These are phyloP conservation scores for Sclerotinia borealis DNA, from an alignment of 2,329 filamentous ascomycete genomes.

Conservation along the genomic window DNA sequence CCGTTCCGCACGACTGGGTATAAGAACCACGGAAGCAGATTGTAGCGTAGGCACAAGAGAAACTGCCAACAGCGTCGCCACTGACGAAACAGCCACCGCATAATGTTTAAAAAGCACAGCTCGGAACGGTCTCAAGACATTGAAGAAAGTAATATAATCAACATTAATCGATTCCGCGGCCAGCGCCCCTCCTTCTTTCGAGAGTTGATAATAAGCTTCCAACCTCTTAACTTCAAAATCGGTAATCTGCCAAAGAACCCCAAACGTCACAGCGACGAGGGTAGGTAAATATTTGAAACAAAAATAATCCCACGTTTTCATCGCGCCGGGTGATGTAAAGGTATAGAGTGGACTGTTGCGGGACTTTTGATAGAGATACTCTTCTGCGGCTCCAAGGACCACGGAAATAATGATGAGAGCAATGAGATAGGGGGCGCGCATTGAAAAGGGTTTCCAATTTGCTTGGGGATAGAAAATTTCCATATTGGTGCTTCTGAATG, in stretches of 20 bases:
- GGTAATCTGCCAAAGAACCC: slow-evolving; percentile 59
- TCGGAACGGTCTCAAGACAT: slow-evolving; percentile 56
- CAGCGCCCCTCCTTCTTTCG: slow-evolving; percentile 51
- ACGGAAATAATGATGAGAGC: slow-evolving; percentile 49
- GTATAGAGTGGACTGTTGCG: slow-evolving; percentile 34
- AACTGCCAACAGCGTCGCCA: slow-evolving; percentile 59
- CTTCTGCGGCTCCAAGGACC: slow-evolving; percentile 45
- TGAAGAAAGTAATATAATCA: slow-evolving; percentile 60
- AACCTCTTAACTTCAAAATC: slow-evolving; percentile 62
- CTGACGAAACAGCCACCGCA: slow-evolving; percentile 60
- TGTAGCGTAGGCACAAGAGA: slow-evolving; percentile 64
- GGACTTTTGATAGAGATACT: slow-evolving; percentile 50
- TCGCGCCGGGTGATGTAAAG: slow-evolving; percentile 45
- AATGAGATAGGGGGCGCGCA: slow-evolving; percentile 55
- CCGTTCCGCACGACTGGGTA: slow-evolving; percentile 44
- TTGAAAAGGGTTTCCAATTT: slow-evolving; percentile 61
- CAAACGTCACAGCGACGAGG: slow-evolving; percentile 53
- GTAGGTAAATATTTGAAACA: slow-evolving; percentile 59
- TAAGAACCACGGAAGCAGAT: slow-evolving; percentile 54
- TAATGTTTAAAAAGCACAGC: slow-evolving; percentile 59
- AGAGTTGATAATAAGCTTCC: slow-evolving; percentile 62
- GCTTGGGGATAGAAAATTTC: slow-evolving; percentile 56
- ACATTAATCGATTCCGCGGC: slow-evolving; percentile 62
- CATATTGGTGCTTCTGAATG: slow-evolving; percentile 33
- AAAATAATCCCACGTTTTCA: slow-evolving; percentile 50